Evolutionary conservation across 331 rosid species (phyloP).

Genomic region (Dryas integrifolia): DNA sequence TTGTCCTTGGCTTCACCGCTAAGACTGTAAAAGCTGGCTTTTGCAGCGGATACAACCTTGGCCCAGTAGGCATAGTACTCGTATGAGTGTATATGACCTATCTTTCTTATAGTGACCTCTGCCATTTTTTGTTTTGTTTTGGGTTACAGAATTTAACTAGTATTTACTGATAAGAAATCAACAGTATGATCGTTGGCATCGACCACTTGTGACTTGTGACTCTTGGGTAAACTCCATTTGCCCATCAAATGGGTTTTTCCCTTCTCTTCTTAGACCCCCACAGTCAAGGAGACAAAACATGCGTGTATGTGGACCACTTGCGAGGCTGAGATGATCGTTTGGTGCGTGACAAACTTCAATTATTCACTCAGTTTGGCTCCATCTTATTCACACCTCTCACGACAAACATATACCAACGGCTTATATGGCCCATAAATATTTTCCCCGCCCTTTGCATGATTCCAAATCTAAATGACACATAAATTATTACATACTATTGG

Average conservation of each 20-base stretch:
- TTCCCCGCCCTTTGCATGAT: conserved; percentile 6
- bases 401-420: conserved; percentile 18
- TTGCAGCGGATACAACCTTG: background rate
- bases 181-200: background rate
- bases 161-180: background rate
- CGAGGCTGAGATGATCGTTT: conserved; percentile 13
- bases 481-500: background rate
- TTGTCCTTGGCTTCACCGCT: background rate
- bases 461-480: background rate
- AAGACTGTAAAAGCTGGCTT: background rate
- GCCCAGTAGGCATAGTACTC: too few species aligned
- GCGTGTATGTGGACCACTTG: background rate
- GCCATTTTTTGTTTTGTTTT: too few species aligned
- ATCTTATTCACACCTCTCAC: conserved; percentile 18
- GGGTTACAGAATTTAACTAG: background rate
- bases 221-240: background rate
- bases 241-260: background rate
- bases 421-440: conserved; percentile 11
- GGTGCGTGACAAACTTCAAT: conserved; percentile 35
- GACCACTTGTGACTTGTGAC: background rate
- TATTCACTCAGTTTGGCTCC: conserved; percentile 9
- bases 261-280: background rate
- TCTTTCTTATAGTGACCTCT: background rate
- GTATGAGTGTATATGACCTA: background rate
- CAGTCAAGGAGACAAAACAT: background rate